Conservation (phyloP, 257 asterid species). For the Osmanthus fragrans region DNA sequence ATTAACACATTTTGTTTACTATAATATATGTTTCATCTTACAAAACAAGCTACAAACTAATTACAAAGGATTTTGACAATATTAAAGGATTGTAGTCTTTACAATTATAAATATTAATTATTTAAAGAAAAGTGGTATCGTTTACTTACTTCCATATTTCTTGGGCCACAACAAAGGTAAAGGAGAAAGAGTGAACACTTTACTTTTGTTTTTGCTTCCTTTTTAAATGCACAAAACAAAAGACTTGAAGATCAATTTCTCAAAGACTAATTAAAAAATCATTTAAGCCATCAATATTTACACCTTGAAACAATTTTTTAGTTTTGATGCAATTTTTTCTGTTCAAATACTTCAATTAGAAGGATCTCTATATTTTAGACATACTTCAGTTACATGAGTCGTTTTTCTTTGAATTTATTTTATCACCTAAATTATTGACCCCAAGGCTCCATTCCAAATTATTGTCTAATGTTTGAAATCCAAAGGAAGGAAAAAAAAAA, state of each 20-base stretch:
- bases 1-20: neutral
- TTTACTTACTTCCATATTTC: neutral
- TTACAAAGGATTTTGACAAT: too few species aligned
- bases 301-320: too few species aligned
- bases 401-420: neutral
- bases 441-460: neutral
- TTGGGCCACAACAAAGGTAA: neutral
- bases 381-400: neutral
- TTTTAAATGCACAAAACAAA: neutral
- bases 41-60: neutral
- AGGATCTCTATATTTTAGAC: too few species aligned
- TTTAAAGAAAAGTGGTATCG: neutral
- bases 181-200: neutral
- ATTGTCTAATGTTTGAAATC: neutral
- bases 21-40: too few species aligned
- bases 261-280: too few species aligned
- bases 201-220: neutral
- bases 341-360: too few species aligned
- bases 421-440: neutral
- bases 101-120: neutral
- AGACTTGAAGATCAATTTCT: neutral
- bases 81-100: neutral
- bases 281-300: too few species aligned
- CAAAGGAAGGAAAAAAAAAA: neutral
- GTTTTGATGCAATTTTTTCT: too few species aligned